These are phyloP conservation scores for Polyporus tsugae DNA, from an alignment of 1,284 basidiomycete species.

Conservation along the genomic window DNA sequence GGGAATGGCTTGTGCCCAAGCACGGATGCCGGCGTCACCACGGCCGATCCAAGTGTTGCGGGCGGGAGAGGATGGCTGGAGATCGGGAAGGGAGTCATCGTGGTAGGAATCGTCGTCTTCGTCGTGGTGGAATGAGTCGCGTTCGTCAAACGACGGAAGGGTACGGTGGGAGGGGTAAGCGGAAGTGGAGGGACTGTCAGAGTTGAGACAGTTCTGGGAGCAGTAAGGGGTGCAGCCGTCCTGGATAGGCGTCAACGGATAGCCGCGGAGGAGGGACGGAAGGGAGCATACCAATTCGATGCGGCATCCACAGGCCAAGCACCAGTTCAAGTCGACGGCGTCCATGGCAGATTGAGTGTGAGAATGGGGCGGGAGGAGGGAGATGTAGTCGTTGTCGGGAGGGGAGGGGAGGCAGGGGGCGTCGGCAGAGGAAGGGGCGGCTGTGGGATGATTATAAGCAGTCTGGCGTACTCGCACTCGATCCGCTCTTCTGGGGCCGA, in stretches of 20 bases:
- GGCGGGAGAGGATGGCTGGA: conserved; percentile 8
- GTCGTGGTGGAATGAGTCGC: conserved; percentile 30
- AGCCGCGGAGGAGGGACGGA: conserved; percentile 16
- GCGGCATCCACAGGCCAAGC: conserved; percentile 64
- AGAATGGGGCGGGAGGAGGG: conserved; percentile 18
- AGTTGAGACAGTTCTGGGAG: conserved; percentile 54
- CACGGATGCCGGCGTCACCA: conserved; percentile 44
- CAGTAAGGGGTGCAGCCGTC: conserved; percentile 62
- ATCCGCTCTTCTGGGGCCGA: conserved; percentile 13
- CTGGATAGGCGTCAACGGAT: conserved; percentile 42
- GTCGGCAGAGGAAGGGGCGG: conserved; percentile 30
- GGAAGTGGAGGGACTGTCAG: conserved; percentile 36
- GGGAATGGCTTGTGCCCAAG: conserved; percentile 45
- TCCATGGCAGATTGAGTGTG: conserved; percentile 53
- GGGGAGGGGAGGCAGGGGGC: conserved; percentile 30
- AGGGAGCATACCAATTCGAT: conserved; percentile 52
- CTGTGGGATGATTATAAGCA: conserved; percentile 31
- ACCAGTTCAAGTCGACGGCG: conserved; percentile 74
- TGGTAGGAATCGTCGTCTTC: conserved; percentile 19
- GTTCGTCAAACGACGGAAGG: conserved; percentile 28
- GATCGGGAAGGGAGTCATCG: conserved; percentile 13
- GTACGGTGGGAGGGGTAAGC: conserved; percentile 32
- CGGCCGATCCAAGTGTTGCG: conserved; percentile 41
- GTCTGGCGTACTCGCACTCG: conserved; percentile 17
- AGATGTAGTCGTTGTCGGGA: conserved; percentile 10